phyloP scores from a whole-genome alignment of 805 yeast species.

The Isabelozyma pseudorhagii region DNA sequence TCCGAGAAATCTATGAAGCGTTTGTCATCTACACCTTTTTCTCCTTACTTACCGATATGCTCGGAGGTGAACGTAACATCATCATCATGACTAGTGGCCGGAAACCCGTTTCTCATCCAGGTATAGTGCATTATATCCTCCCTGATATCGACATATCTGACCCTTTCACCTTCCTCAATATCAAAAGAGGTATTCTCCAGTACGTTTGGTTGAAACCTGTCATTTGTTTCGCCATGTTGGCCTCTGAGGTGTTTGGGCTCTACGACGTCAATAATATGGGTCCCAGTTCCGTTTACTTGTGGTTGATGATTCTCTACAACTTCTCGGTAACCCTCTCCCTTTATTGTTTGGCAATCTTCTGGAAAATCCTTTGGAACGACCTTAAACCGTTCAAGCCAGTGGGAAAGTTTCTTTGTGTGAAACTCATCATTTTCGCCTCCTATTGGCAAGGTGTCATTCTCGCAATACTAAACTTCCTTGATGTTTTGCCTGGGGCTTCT shows the following conservation, averaged over 20 bases:
- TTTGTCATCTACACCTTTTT: constrained; percentile 93
- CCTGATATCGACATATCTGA: constrained; percentile 77
- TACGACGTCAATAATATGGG: constrained; percentile 53
- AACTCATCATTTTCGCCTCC: constrained; percentile 92
- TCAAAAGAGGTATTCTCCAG: constrained; percentile 86
- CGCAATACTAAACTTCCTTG: constrained; percentile 48
- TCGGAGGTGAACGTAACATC: constrained; percentile 91
- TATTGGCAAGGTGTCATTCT: constrained; percentile 89
- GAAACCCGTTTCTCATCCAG: constrained; percentile 67
- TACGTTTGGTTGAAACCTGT: constrained; percentile 94
- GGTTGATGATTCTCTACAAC: constrained; percentile 73
- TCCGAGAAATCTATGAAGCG: constrained; percentile 91
- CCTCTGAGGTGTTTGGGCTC: constrained; percentile 45
- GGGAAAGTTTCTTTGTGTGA: constrained; percentile 90
- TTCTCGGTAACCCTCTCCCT: constrained; percentile 76
- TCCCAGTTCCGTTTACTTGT: constrained; percentile 48
- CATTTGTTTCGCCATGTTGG: constrained; percentile 54
- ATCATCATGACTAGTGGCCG: constrained; percentile 70
- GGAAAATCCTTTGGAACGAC: constrained; percentile 85
- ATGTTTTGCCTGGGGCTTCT: constrained; percentile 37
- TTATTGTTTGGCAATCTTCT: constrained; percentile 82
- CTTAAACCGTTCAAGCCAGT: constrained; percentile 79
- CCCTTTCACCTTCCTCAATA: constrained; percentile 69
- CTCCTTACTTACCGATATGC: constrained; percentile 71
- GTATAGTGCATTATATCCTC: constrained; percentile 46